A percentile compares a stretch with the other conserved stretches of the same genome.
Evolutionary conservation across 768 basidiomycete genomes (phyloP).

Genomic region (Xerocomellus chrysenteron): DNA sequence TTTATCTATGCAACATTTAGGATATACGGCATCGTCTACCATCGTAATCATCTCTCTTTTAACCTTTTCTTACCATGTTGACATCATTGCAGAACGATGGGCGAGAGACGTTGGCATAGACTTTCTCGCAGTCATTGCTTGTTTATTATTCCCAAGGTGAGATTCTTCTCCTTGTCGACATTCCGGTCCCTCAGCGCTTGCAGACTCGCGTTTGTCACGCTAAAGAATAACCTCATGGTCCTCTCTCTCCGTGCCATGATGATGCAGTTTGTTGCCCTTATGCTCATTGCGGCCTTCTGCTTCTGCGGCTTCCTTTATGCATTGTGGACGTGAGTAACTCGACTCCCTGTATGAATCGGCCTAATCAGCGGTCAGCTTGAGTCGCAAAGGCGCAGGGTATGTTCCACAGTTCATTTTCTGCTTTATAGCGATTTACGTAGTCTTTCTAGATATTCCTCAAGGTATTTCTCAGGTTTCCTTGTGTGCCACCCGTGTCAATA

Average conservation of each 20-base stretch:
- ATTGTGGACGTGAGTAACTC: slow-evolving; percentile 77
- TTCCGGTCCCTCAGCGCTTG: neutral
- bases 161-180: neutral
- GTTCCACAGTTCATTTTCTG: slow-evolving; percentile 15
- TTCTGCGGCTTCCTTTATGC: slow-evolving; percentile 93
- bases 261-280: slow-evolving; percentile 79
- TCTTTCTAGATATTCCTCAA: slow-evolving; percentile 29
- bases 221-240: slow-evolving; percentile 79
- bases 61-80: neutral
- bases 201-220: slow-evolving; percentile 87
- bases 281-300: slow-evolving; percentile 85
- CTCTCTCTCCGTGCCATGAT: slow-evolving; percentile 90
- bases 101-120: slow-evolving; percentile 74
- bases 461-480: slow-evolving; percentile 29
- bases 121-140: slow-evolving; percentile 84
- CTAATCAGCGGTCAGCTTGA: slow-evolving; percentile 45
- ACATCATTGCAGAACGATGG: slow-evolving; percentile 49
- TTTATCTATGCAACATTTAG: slow-evolving; percentile 74
- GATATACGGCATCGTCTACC: slow-evolving; percentile 66
- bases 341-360: neutral
- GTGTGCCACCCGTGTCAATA: neutral
- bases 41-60: slow-evolving; percentile 41
- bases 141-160: slow-evolving; percentile 85
- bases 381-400: slow-evolving; percentile 58
- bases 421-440: slow-evolving; percentile 12